A percentile compares a stretch with the other conserved stretches of the same genome.
phyloP scores from a whole-genome alignment of 2,329 filamentous ascomycete genomes.

The Achaetomium macrosporum region DNA sequence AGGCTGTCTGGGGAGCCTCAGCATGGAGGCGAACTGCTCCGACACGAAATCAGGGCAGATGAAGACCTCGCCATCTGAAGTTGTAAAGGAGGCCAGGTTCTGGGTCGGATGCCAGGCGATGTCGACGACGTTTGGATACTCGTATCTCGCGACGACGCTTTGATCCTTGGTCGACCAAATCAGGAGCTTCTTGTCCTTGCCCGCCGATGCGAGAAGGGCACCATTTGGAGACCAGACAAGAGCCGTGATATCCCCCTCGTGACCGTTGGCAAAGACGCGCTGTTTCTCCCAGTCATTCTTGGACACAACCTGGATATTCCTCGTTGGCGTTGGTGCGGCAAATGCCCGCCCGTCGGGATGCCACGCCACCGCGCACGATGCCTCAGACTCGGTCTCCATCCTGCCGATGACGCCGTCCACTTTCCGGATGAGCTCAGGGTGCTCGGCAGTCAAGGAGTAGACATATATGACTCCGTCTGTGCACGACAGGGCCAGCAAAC shows the following conservation, averaged over 20 bases:
- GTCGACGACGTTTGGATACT: slow-evolving; percentile 78
- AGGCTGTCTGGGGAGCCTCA: slow-evolving; percentile 59
- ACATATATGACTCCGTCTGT: slow-evolving; percentile 86
- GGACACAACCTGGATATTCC: slow-evolving; percentile 83
- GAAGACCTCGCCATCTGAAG: slow-evolving; percentile 85
- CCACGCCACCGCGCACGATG: slow-evolving; percentile 73
- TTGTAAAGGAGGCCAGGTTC: slow-evolving; percentile 88
- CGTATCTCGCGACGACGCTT: slow-evolving; percentile 68
- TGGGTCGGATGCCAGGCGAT: slow-evolving; percentile 86
- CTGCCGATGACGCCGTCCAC: slow-evolving; percentile 80
- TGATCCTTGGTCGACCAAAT: slow-evolving; percentile 91
- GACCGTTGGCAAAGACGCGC: slow-evolving; percentile 69
- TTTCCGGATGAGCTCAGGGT: slow-evolving; percentile 75
- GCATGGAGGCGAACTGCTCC: slow-evolving; percentile 49
- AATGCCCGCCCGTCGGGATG: slow-evolving; percentile 93
- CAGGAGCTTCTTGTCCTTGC: slow-evolving; percentile 61
- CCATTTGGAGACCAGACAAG: slow-evolving; percentile 94
- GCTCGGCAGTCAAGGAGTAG: slow-evolving; percentile 72
- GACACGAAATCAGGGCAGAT: slow-evolving; percentile 71
- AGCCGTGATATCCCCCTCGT: slow-evolving; percentile 78
- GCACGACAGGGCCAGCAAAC: slow-evolving; percentile 72
- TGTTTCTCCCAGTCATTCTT: slow-evolving; percentile 85
- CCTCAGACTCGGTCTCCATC: slow-evolving; percentile 70
- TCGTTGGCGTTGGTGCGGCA: slow-evolving; percentile 73
- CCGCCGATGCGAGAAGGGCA: slow-evolving; percentile 69